Evolutionary conservation across 257 asterid genomes (phyloP), one percentile per base, ranked within the genome.

Genomic region (Solanum verrucosum): DNA sequence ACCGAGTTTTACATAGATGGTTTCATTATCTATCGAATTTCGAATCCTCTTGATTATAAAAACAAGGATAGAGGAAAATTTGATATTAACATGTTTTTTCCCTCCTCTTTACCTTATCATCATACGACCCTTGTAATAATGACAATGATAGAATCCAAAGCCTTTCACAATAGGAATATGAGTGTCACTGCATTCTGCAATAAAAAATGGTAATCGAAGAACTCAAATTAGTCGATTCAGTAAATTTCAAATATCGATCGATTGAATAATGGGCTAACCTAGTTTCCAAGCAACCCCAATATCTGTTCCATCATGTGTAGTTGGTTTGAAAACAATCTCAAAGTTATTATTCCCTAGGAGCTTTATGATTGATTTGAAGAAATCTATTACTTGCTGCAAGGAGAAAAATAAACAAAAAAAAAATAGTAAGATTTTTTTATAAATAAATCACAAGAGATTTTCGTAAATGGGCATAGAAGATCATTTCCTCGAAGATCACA

Each of bases 261-360:
- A 31, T 31, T 2, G 37, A 14, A 42, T 0, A 78, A 71, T 86
- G 38, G 27, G 7, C 16, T 6, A 83, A 95, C 98, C 96, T 92
- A 95, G 90, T 90, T 91, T 88, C 98, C 98, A 96, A 15, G 94
- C 87, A 85, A 96, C 93, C 5, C 90, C 92, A 77, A 95, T 93
- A 25, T 84, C 85, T 94, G 95, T 91, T 38, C 98, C 98, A 78
- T 94, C 93, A 25, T 91, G 93, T 60, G 56, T 49, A 3, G 98
- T 93, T 6, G 94, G 94, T 74, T 91, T 89, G 89, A 94, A 93
- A 29, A 91, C 92, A 86, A 94, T 87, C 81, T 94, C 95, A 52
- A 94, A 87, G 89, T 91, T 89, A 70, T 92, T 21, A 5, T 3
- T 91, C 81, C 95, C 95, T 87, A 94, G 35, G 72, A 37, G 87